Evolutionary conservation across 352 stramenopile species (phyloP).

Genomic region (Globisporangium paddicum): DNA sequence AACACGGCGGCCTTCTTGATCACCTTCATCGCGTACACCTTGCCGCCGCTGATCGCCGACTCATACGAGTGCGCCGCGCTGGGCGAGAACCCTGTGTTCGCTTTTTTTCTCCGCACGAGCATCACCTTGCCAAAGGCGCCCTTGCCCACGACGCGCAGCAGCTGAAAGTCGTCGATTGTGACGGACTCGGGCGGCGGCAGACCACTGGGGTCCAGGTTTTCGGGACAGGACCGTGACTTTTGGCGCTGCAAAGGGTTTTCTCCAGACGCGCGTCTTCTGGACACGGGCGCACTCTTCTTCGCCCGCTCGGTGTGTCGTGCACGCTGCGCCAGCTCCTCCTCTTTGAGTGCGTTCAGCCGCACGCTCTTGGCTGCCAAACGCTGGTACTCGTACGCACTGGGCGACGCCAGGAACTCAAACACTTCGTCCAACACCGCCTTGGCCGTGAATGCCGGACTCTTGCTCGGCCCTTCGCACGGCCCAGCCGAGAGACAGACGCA

Average conservation of each 20-base stretch:
- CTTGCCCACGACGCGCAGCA: conserved; percentile 96
- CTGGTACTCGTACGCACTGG: conserved; percentile 78
- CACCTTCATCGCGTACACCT: conserved; percentile 91
- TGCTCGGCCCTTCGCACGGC: conserved; percentile 36
- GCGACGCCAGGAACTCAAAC: conserved; percentile 75
- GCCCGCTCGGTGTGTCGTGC: background rate
- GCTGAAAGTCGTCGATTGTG: conserved; percentile 35
- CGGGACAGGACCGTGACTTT: conserved; percentile 9
- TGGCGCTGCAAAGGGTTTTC: conserved; percentile 4
- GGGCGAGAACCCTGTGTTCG: conserved; percentile 3
- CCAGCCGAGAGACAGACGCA: conserved; percentile 79
- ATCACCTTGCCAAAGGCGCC: conserved; percentile 96
- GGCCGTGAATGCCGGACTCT: conserved; percentile 67
- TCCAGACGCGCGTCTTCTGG: background rate
- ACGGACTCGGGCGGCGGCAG: conserved; percentile 3
- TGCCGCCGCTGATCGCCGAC: conserved; percentile 14
- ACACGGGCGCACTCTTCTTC: background rate
- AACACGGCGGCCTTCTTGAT: conserved; percentile 89
- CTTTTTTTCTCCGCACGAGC: conserved; percentile 63
- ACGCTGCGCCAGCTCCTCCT: conserved; percentile 24
- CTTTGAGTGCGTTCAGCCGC: conserved; percentile 38
- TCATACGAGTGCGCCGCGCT: conserved; percentile 1
- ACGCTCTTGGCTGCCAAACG: conserved; percentile 46
- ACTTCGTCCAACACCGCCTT: conserved; percentile 69
- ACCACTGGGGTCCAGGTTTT: conserved; percentile 1